phyloP scores from a whole-genome alignment of 805 yeast genomes.

The Cyberlindnera samutprakarnensis region DNA sequence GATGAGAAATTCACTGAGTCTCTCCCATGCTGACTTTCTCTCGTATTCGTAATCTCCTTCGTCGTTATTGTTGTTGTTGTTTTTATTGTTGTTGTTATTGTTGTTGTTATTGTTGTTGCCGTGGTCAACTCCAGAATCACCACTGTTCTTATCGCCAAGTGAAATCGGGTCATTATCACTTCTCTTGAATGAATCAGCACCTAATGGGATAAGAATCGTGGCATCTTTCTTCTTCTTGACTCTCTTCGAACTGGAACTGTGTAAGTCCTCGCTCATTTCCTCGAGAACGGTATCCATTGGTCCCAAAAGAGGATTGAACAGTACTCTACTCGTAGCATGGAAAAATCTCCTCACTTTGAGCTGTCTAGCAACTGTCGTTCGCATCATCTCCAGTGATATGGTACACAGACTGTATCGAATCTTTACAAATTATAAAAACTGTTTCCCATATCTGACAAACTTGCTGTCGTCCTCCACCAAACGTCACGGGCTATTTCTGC shows the following conservation, averaged over 20 bases:
- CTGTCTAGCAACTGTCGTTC: too few relatives aligned
- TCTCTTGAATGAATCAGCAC: slow-evolving; percentile 14
- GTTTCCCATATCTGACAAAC: too few relatives aligned
- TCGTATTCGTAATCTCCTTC: slow-evolving; percentile 9
- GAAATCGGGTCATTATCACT: slow-evolving; percentile 2
- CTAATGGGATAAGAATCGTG: slow-evolving; percentile 16
- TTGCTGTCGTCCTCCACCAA: too few relatives aligned
- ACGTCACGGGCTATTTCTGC: too few relatives aligned
- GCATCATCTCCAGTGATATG: too few relatives aligned
- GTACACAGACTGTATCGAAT: too few relatives aligned
- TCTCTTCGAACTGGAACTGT: too few relatives aligned
- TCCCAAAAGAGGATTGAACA: slow-evolving; percentile 18
- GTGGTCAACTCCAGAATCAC: slow-evolving; percentile 1
- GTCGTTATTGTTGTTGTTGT: slow-evolving; percentile 5
- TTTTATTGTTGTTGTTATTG: slow-evolving; percentile 5
- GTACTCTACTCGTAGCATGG: background rate
- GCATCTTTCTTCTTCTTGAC: slow-evolving; percentile 9
- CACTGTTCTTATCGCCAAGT: background rate
- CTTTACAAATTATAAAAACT: too few relatives aligned
- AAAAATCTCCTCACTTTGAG: too few relatives aligned
- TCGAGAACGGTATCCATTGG: slow-evolving; percentile 19
- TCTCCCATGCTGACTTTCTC: slow-evolving; percentile 12
- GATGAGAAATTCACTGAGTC: slow-evolving; percentile 10
- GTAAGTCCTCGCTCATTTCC: slow-evolving; percentile 14
- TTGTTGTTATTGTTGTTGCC: slow-evolving; percentile 1